These are phyloP conservation scores for Botrytis fragariae DNA, from an alignment of 2,329 filamentous ascomycete genomes.

Conservation along the genomic window DNA sequence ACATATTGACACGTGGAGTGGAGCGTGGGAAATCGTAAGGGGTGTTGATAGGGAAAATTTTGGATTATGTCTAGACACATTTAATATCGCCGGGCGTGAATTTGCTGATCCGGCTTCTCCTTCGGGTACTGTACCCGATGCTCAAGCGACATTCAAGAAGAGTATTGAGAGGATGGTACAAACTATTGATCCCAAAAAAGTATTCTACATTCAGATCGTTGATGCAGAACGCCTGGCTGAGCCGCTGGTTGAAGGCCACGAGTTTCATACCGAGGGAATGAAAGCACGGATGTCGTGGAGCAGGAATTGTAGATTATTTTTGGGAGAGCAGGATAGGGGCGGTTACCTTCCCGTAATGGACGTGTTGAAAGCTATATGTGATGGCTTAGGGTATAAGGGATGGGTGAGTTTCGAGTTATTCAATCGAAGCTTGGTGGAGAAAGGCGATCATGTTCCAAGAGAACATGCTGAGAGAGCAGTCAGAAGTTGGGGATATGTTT, in stretches of 20 bases:
- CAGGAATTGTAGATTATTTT: constrained; percentile 67
- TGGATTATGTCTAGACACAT: constrained; percentile 74
- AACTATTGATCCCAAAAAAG: constrained; percentile 37
- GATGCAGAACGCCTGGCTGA: constrained; percentile 63
- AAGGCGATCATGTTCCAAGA: constrained; percentile 45
- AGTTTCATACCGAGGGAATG: constrained; percentile 57
- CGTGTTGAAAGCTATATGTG: constrained; percentile 52
- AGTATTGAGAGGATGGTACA: constrained; percentile 30
- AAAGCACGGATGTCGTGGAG: constrained; percentile 73
- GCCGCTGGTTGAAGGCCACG: constrained; percentile 57
- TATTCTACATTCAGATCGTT: constrained; percentile 76
- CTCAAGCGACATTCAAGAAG: constrained; percentile 46
- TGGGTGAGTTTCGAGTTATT: constrained; percentile 62
- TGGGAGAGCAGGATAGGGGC: constrained; percentile 47
- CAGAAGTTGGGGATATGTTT: constrained; percentile 44
- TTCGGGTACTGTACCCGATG: constrained; percentile 30
- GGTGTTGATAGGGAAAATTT: constrained; percentile 68
- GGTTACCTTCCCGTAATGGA: constrained; percentile 58
- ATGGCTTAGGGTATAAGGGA: constrained; percentile 55
- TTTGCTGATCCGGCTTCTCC: constrained; percentile 64
- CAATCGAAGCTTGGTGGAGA: constrained; percentile 39
- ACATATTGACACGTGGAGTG: constrained; percentile 67
- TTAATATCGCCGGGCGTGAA: constrained; percentile 70
- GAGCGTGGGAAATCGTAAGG: constrained; percentile 65
- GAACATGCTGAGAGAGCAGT: constrained; percentile 53